Conservation (phyloP, 2,329 filamentous ascomycete genomes). For the Aspergillus japonicus region DNA sequence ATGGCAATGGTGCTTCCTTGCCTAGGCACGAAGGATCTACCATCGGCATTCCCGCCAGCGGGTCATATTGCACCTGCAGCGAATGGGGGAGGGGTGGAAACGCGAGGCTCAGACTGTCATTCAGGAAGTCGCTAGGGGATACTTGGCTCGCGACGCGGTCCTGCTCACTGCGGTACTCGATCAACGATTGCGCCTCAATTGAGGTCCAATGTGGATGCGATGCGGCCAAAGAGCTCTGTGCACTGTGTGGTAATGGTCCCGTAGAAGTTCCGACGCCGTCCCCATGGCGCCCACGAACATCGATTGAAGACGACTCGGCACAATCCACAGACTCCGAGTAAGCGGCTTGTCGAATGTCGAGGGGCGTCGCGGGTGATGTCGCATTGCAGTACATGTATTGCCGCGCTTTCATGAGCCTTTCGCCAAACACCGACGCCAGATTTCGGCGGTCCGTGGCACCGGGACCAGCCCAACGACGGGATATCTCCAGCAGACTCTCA, state of each 20-base stretch:
- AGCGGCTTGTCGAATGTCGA: conserved; percentile 22
- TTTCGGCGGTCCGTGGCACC: conserved; percentile 13
- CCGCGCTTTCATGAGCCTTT: conserved; percentile 17
- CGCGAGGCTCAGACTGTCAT: conserved; percentile 12
- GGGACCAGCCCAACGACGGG: conserved; percentile 38
- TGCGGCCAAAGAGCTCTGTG: too few species aligned
- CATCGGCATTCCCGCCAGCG: too few species aligned
- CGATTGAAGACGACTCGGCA: too few species aligned
- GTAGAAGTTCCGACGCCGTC: too few species aligned
- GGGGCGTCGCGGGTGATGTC: conserved; percentile 3
- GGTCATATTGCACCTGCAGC: conserved; percentile 7
- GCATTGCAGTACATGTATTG: background rate
- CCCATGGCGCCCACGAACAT: too few species aligned
- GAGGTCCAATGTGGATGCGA: too few species aligned
- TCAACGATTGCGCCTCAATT: too few species aligned
- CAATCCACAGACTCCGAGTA: conserved; percentile 14
- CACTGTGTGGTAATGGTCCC: too few species aligned
- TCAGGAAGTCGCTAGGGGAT: background rate
- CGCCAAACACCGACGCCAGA: conserved; percentile 21
- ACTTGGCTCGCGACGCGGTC: background rate
- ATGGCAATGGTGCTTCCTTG: too few species aligned
- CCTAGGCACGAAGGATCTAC: too few species aligned
- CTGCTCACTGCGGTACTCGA: background rate
- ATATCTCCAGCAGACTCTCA: conserved; percentile 36
- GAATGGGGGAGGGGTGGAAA: conserved; percentile 20